Base-by-base conservation (phyloP, 179 eudicot species). In the Nepenthes alata region DNA sequence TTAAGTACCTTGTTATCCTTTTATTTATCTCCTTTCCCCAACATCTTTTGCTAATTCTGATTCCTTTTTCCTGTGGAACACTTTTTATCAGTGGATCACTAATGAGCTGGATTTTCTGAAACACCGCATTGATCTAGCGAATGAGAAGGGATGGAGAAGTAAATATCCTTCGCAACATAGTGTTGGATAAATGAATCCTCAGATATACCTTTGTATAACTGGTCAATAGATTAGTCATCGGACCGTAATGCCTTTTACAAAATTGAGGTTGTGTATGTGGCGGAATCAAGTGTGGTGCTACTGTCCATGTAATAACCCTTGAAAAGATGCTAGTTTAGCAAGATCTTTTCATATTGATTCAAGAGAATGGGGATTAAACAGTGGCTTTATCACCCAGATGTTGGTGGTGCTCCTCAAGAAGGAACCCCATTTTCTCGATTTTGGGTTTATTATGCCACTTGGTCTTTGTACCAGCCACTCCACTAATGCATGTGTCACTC, bases 71-170 rank as follows among this genome's bases (percentile, higher is more conserved):
- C 6, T 47, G 6, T 58, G 35, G 14, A 45, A 25, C 14, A 25
- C 0, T 63, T 63, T 13, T 35, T 34, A 6, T 63, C 63, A 78
- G 82, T 71, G 70, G 64, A 75, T 78, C 61, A 36, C 64, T 62
- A 70, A 72, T 62, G 82, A 78, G 65, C 64, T 78, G 51, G 66
- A 70, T 53, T 15, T 60, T 35, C 64, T 78, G 54, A 67, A 61
- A 62, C 59, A 66, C 58, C 82, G 79, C 67, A 78, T 78, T 69
- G 82, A 78, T 64, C 66, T 62, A 35, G 79, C 79, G 45, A 78
- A 78, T 72, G 82, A 78, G 69, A 78, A 78, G 71, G 82, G 82
- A 53, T 62, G 82, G 41, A 66, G 79, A 75, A 61, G 45, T 69
- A 68, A 71, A 78, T 78, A 78, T 78, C 82, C 82, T 78, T 74